Base-by-base conservation (phyloP, 2,329 filamentous ascomycete genomes). In the Didymella keratinophila region DNA sequence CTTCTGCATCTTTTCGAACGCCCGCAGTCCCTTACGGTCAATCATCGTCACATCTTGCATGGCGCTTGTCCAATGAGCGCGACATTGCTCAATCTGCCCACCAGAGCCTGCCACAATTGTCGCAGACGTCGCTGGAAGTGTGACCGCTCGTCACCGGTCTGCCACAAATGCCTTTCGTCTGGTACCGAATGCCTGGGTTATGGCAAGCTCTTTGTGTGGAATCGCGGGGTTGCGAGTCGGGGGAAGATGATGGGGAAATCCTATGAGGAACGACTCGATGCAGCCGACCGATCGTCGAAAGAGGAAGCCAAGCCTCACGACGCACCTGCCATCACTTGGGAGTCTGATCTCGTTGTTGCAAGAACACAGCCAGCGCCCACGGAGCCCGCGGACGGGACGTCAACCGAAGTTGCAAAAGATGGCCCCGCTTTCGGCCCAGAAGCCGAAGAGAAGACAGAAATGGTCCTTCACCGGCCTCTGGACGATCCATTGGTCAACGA, bases 101-200 rank as follows among this genome's bases (percentile, higher is more conserved):
- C 74, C 36, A 75, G 76, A 71, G 68, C 82, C 60, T 88, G 86
- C 73, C 84, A 88, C 75, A 87, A 87, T 75, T 88, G 86, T 74
- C 84, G 85, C 59, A 82, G 82, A 56, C 82, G 82, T 69, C 83
- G 86, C 64, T 81, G 86, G 71, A 84, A 85, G 68, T 89, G 86
- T 73, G 86, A 89, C 74, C 81, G 83, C 59, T 87, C 86, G 32
- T 76, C 83, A 48, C 86, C 86, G 25, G 79, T 76, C 57, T 88
- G 86, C 72, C 81, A 83, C 67, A 88, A 88, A 77, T 88, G 86
- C 72, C 74, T 78, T 52, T 79, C 78, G 65, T 78, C 81, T 41
- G 84, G 84, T 27, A 79, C 84, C 70, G 79, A 84, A 65, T 89
- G 86, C 76, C 82, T 86, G 60, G 86, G 86, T 37, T 88, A 88